Conservation (phyloP, 2,329 filamentous ascomycete species). For the Knufia fluminis region DNA sequence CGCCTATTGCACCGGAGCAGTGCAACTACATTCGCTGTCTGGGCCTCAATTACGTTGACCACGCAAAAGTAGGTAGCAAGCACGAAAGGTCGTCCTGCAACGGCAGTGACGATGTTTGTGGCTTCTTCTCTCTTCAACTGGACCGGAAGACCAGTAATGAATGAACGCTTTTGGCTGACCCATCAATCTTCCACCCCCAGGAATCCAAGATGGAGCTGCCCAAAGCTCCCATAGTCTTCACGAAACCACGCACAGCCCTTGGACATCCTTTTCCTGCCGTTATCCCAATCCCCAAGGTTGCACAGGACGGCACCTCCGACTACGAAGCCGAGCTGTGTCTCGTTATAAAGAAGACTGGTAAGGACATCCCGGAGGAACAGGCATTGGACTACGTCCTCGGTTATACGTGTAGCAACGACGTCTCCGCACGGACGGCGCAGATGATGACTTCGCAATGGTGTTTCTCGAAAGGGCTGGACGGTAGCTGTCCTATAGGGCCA, state of each 20-base stretch:
- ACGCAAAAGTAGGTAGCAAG: no score
- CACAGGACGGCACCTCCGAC: constrained; percentile 32
- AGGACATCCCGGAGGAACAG: constrained; percentile 29
- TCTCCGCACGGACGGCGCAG: constrained; percentile 33
- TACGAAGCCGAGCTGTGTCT: constrained; percentile 36
- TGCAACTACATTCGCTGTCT: no score
- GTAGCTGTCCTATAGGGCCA: constrained; percentile 34
- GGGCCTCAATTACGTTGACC: no score
- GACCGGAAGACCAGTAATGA: no score
- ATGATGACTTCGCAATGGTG: constrained; percentile 32
- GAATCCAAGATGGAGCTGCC: no score
- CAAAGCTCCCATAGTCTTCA: no score
- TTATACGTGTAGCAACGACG: constrained; percentile 34
- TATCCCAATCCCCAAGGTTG: constrained; percentile 26
- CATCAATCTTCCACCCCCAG: no score
- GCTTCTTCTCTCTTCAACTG: no score
- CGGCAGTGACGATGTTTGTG: no score
- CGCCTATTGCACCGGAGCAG: no score
- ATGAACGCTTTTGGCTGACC: no score
- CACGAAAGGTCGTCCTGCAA: no score
- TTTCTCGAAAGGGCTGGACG: constrained; percentile 34
- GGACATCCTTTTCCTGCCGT: constrained; percentile 26
- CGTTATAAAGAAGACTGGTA: constrained; percentile 30
- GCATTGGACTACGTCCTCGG: constrained; percentile 34
- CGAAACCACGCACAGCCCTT: constrained; percentile 30